Percentiles rank a stretch among this genome's conserved stretches.
Conservation (phyloP, 1,284 basidiomycete species). For the Retiboletus fuscus region DNA sequence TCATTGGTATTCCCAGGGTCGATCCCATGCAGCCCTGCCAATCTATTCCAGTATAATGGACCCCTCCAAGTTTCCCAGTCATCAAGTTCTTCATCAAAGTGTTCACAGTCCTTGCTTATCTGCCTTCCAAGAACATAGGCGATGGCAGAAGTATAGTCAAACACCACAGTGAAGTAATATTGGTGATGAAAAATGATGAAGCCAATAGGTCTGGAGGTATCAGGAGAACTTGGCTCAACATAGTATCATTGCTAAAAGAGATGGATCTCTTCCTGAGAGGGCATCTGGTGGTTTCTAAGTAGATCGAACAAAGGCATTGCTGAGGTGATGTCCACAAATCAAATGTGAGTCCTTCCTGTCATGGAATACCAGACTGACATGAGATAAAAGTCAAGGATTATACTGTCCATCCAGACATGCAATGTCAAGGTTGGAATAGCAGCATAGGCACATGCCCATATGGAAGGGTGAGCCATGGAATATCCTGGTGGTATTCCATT, state of each 20-base stretch:
- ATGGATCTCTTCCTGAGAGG: background rate
- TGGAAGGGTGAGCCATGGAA: constrained; percentile 6
- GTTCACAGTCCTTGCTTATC: background rate
- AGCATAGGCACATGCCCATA: constrained; percentile 2
- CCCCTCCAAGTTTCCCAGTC: constrained; percentile 3
- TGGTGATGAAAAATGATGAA: background rate
- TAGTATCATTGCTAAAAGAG: constrained; percentile 2
- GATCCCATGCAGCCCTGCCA: background rate
- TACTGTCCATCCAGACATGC: background rate
- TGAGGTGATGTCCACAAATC: constrained; percentile 6
- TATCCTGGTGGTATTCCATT: background rate
- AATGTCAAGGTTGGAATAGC: background rate
- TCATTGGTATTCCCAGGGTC: background rate
- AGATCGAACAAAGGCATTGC: background rate
- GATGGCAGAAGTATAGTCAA: background rate
- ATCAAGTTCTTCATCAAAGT: background rate
- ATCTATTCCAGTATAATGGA: background rate
- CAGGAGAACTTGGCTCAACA: background rate
- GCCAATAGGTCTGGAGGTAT: background rate
- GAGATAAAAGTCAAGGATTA: constrained; percentile 1
- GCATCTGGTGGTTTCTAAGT: background rate
- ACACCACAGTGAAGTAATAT: constrained; percentile 4
- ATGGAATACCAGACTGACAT: constrained; percentile 5
- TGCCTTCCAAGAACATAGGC: background rate
- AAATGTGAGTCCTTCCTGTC: background rate